Evolutionary conservation across 768 basidiomycete genomes (phyloP).

Genomic region (Pholiota microspora): DNA sequence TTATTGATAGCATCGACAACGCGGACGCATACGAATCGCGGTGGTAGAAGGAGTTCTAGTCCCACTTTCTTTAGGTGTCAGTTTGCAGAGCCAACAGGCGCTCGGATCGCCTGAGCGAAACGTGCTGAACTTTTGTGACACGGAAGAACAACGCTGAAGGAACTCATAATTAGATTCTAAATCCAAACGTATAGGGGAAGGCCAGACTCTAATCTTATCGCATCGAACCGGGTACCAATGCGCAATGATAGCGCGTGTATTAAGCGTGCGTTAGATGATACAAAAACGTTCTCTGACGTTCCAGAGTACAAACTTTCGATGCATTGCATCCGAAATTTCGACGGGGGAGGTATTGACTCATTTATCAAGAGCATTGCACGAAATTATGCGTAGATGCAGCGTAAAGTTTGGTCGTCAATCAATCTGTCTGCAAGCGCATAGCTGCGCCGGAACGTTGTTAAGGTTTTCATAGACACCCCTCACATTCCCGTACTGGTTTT

Average conservation of each 20-base stretch:
- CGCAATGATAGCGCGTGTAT: constrained; percentile 2
- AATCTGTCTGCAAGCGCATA: neutral
- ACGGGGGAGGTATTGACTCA: neutral
- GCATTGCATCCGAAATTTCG: neutral
- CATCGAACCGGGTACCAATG: neutral
- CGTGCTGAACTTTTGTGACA: neutral
- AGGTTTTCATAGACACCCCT: neutral
- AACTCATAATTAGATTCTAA: neutral
- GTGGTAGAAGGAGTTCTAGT: neutral
- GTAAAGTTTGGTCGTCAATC: neutral
- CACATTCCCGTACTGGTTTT: neutral
- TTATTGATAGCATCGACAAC: neutral
- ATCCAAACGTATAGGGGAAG: neutral
- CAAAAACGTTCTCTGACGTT: neutral
- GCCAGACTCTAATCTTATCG: neutral
- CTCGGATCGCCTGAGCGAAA: neutral
- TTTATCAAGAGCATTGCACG: neutral
- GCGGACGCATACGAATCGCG: neutral
- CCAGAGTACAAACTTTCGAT: neutral
- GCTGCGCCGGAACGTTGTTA: neutral
- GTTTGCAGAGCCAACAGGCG: neutral
- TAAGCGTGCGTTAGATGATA: neutral
- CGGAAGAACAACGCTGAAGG: neutral
- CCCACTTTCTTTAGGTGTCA: neutral
- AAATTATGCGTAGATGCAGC: neutral